Evolutionary conservation across 2,329 filamentous ascomycete genomes (phyloP), one percentile per base, ranked within the genome.

Genomic region (Boeremia lycopersici): DNA sequence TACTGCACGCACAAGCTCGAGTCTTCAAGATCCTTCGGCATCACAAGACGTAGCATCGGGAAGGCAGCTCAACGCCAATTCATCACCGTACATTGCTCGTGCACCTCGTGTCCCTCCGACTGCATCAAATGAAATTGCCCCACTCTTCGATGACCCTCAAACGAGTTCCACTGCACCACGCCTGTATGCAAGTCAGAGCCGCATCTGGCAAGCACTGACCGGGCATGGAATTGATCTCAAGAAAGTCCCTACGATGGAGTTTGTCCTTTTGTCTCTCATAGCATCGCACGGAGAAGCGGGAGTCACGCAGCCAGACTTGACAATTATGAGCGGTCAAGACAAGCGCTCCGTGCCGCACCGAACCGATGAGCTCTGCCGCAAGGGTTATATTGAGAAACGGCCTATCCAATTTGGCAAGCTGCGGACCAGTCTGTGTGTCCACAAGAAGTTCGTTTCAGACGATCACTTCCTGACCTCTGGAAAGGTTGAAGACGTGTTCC

Each of bases 291-390:
- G 84, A 38, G 73, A 77, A 15, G 69, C 75, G 13, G 86, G 86
- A 6, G 82, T 88, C 39, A 68, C 82, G 2, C 86, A 88, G 65
- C 80, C 83, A 2, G 79, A 84, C 2, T 70, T 88, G 33, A 78
- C 79, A 35, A 75, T 71, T 47, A 63, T 82, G 19, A 85, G 83
- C 59, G 82, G 82, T 6, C 86, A 88, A 71, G 85, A 88, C 68
- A 88, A 87, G 66, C 79, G 85, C 40, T 88, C 86, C 1, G 81
- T 88, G 2, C 86, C 86, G 1, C 79, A 82, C 57, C 77, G 86
- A 34, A 88, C 86, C 3, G 82, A 86, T 57, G 71, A 76, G 3
- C 74, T 88, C 34, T 77, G 79, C 6, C 70, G 76, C 31, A 86
- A 84, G 60, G 85, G 85, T 0, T 87, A 88, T 65, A 87, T 88